Evolutionary conservation across 2,329 filamentous ascomycete species (phyloP).

Genomic region (Monosporascus sp.): DNA sequence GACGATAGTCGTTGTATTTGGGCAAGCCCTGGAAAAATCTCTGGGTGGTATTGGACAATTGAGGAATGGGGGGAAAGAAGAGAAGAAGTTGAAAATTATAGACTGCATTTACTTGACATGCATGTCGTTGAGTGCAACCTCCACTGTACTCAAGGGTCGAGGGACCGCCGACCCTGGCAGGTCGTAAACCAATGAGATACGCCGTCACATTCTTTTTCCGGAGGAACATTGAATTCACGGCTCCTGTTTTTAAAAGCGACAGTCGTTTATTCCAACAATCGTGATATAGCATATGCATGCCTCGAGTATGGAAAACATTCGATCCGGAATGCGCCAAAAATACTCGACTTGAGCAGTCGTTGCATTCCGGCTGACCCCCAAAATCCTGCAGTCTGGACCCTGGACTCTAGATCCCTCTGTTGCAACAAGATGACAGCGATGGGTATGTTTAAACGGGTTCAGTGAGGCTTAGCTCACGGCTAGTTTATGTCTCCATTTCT

Average conservation of each 20-base stretch:
- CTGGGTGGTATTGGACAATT: not conserved
- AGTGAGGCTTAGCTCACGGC: not conserved
- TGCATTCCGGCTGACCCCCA: not conserved
- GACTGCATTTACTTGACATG: not conserved
- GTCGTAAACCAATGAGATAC: not conserved
- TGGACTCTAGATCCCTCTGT: not conserved
- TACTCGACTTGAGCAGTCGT: not conserved
- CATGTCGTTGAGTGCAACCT: not conserved
- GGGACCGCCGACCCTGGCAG: not conserved
- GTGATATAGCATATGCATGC: not conserved
- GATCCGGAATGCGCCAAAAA: not conserved
- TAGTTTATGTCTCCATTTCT: too few species aligned
- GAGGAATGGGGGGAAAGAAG: not conserved
- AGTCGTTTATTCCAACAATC: not conserved
- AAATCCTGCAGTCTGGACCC: not conserved
- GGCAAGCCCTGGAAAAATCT: not conserved
- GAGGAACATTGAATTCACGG: not conserved
- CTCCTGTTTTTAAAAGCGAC: not conserved
- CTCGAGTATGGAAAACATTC: not conserved
- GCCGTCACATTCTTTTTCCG: not conserved
- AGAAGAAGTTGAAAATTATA: not conserved
- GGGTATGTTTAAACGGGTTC: not conserved
- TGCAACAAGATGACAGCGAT: not conserved
- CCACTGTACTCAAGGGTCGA: not conserved
- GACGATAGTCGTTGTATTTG: not conserved